phyloP scores from a whole-genome alignment of 2,329 filamentous ascomycete genomes.

The Cryphonectria radicalis region DNA sequence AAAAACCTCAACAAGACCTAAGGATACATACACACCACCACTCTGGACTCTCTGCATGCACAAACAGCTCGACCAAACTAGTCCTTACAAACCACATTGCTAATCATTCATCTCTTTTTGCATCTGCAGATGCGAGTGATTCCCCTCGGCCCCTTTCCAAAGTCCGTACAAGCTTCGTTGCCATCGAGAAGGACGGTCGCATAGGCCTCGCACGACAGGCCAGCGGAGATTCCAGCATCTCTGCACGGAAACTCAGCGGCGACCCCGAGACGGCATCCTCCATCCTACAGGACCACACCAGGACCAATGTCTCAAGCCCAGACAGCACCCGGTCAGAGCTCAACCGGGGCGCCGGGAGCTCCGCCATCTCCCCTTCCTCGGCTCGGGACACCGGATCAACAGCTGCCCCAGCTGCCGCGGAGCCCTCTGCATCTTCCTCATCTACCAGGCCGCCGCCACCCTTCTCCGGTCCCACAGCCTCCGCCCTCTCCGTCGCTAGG shows the following conservation, averaged over 20 bases:
- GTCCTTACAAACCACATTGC: neutral
- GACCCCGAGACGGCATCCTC: conserved; percentile 46
- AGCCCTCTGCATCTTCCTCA: conserved; percentile 38
- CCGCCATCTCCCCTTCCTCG: conserved; percentile 32
- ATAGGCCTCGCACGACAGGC: conserved; percentile 55
- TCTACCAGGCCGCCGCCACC: conserved; percentile 32
- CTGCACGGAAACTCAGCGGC: conserved; percentile 43
- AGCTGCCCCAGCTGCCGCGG: conserved; percentile 32
- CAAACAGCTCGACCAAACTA: neutral
- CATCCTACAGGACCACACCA: conserved; percentile 44
- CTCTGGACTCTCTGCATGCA: neutral
- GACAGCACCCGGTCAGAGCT: conserved; percentile 16
- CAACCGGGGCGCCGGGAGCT: conserved; percentile 7
- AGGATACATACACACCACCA: neutral
- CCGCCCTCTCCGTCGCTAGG: conserved; percentile 23
- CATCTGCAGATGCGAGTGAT: conserved; percentile 42
- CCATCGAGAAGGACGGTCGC: conserved; percentile 68
- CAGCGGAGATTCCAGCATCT: conserved; percentile 48
- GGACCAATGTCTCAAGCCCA: conserved; percentile 32
- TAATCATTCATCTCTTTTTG: conserved; percentile 5
- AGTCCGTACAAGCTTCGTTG: conserved; percentile 75
- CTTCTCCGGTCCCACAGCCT: conserved; percentile 37
- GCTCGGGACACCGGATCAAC: conserved; percentile 40
- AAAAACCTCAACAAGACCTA: neutral
- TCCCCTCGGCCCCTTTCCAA: conserved; percentile 72